A percentile compares a stretch with the other conserved stretches of the same genome.
Conservation (phyloP, 257 asterid species). For the Scutellaria galericulata region DNA sequence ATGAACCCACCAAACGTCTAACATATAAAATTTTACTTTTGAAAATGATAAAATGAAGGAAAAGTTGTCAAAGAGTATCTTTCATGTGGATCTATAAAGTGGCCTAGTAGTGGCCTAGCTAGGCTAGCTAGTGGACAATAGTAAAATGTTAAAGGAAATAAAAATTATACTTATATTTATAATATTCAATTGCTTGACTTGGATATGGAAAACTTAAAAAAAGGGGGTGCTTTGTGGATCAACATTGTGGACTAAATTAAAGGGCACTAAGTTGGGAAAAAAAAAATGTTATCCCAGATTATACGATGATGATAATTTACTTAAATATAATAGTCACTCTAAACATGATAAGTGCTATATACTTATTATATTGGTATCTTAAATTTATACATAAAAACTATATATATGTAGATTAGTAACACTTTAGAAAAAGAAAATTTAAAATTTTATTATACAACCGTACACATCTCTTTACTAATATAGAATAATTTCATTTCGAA, state of each 20-base stretch:
- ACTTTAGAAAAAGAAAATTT: neutral
- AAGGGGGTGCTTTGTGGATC: neutral
- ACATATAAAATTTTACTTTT: too few species aligned
- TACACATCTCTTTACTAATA: neutral
- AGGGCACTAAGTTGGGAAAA: conserved; percentile 37
- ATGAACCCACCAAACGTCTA: conserved; percentile 32
- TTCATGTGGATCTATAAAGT: conserved; percentile 53
- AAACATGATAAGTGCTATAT: neutral
- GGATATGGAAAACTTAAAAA: neutral
- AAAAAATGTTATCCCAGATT: conserved; percentile 24
- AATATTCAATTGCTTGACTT: conserved; percentile 24
- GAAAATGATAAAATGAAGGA: neutral
- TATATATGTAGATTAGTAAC: neutral
- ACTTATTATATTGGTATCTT: neutral
- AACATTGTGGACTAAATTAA: conserved; percentile 21
- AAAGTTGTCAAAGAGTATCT: conserved; percentile 37
- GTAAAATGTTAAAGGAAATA: neutral
- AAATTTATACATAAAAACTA: too few species aligned
- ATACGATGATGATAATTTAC: conserved; percentile 25
- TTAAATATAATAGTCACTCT: neutral
- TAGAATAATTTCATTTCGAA: neutral
- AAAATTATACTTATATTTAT: neutral
- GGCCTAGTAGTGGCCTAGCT: conserved; percentile 39
- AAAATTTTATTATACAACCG: conserved; percentile 10
- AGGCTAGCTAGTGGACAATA: conserved; percentile 22